Percentiles rank a stretch among this genome's conserved stretches.
These are phyloP conservation scores for Acer negundo DNA, from an alignment of 345 rosid genomes.

Conservation along the genomic window DNA sequence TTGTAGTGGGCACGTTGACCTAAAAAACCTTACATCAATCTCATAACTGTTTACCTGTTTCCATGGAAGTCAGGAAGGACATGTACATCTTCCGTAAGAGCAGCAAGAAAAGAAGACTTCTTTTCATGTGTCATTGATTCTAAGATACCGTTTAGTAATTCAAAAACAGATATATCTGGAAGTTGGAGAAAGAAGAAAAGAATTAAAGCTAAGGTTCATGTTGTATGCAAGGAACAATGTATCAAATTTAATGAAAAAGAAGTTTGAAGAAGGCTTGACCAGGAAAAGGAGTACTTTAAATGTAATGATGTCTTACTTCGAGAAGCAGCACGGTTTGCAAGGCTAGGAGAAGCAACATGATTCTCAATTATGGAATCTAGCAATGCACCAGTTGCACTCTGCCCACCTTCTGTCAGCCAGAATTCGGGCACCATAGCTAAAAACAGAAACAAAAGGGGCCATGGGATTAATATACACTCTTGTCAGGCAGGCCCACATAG, in stretches of 20 bases:
- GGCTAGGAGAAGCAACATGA: constrained; percentile 83
- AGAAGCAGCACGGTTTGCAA: constrained; percentile 93
- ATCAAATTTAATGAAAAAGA: background rate
- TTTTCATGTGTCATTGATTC: constrained; percentile 54
- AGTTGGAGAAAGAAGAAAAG: constrained; percentile 14
- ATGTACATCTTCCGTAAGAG: constrained; percentile 76
- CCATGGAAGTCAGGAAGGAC: constrained; percentile 93
- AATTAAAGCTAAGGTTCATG: background rate
- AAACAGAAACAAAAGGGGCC: constrained; percentile 20
- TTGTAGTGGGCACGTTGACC: background rate
- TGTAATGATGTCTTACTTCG: constrained; percentile 48
- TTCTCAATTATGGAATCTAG: constrained; percentile 82
- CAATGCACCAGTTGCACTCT: constrained; percentile 98
- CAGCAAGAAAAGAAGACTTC: constrained; percentile 77
- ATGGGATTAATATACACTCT: background rate
- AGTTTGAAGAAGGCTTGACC: background rate
- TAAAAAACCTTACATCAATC: background rate
- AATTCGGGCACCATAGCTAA: constrained; percentile 89
- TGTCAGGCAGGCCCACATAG: background rate
- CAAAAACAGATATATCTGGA: constrained; percentile 78
- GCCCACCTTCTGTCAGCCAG: constrained; percentile 99
- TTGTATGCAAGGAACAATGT: background rate
- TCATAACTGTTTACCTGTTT: constrained; percentile 57
- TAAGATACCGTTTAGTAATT: constrained; percentile 62
- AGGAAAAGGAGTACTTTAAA: background rate